These are phyloP conservation scores for Alectoria sarmentosa DNA, from an alignment of 495 filamentous ascomycete species.

Conservation along the genomic window DNA sequence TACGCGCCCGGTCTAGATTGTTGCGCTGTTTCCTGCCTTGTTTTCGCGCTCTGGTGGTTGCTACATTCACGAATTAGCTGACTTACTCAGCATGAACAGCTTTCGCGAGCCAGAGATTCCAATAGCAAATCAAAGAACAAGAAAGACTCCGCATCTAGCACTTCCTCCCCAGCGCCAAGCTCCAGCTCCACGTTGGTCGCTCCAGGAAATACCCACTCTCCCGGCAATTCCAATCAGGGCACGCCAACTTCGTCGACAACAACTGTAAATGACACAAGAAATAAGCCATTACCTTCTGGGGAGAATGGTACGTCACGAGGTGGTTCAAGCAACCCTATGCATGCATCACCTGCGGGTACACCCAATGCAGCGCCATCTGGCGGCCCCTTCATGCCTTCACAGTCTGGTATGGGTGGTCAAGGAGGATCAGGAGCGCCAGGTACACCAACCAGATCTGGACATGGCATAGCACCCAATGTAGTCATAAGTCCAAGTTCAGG, in stretches of 20 bases:
- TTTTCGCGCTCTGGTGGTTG: slow-evolving; percentile 23
- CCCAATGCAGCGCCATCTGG: slow-evolving; percentile 33
- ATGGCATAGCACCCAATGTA: slow-evolving; percentile 72
- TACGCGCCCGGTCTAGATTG: slow-evolving; percentile 44
- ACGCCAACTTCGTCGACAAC: slow-evolving; percentile 84
- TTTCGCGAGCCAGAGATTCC: slow-evolving; percentile 88
- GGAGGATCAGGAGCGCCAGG: slow-evolving; percentile 51
- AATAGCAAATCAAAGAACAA: slow-evolving; percentile 86
- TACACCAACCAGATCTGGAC: slow-evolving; percentile 63
- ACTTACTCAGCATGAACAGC: slow-evolving; percentile 65
- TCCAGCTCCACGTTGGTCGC: slow-evolving; percentile 40
- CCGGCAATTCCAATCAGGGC: slow-evolving; percentile 53
- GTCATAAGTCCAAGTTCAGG: slow-evolving; percentile 78
- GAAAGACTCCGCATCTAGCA: slow-evolving; percentile 79
- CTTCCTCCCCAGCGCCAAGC: slow-evolving; percentile 61
- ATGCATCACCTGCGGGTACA: slow-evolving; percentile 34
- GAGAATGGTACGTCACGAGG: slow-evolving; percentile 50
- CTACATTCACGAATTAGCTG: slow-evolving; percentile 20
- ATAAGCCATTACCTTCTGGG: slow-evolving; percentile 65
- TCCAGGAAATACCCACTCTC: slow-evolving; percentile 52
- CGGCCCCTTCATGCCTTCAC: slow-evolving; percentile 31
- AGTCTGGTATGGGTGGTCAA: slow-evolving; percentile 30
- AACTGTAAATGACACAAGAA: slow-evolving; percentile 75
- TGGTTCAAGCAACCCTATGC: slow-evolving; percentile 36
- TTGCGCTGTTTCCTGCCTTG: slow-evolving; percentile 26